phyloP scores from a whole-genome alignment of 1,139 yeast genomes.

The Hansenula lynferdii region DNA sequence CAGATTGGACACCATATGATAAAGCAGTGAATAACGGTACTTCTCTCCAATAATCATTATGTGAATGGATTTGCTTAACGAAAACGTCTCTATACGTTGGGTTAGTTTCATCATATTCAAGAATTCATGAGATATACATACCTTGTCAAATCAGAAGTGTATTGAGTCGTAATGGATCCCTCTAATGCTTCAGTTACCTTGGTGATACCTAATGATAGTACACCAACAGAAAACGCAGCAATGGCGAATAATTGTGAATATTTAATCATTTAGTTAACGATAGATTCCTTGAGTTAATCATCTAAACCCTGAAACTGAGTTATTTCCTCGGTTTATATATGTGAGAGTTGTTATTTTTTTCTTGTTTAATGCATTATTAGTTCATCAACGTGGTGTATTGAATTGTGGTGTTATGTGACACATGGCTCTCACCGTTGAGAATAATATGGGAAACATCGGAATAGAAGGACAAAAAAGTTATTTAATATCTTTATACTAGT shows the following conservation, averaged over 20 bases:
- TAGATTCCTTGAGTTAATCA: no score
- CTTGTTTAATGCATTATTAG: no score
- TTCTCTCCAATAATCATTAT: conserved; percentile 73
- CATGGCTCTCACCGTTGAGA: no score
- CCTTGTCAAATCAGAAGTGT: conserved; percentile 18
- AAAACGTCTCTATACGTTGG: conserved; percentile 13
- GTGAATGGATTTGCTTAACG: conserved; percentile 49
- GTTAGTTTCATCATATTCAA: background rate
- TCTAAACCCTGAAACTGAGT: no score
- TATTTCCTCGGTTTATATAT: no score
- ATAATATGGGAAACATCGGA: no score
- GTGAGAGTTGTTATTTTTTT: no score
- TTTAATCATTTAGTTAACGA: no score
- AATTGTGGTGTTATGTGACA: no score
- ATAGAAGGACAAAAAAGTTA: no score
- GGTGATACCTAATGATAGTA: background rate
- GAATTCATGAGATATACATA: background rate
- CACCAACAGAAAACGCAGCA: background rate
- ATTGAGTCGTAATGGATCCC: conserved; percentile 10
- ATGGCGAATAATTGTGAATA: background rate
- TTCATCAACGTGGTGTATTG: no score
- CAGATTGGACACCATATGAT: conserved; percentile 53
- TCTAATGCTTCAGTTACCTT: conserved; percentile 6
- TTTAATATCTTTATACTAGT: no score
- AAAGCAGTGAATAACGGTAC: conserved; percentile 62